phyloP scores from a whole-genome alignment of 148 eudicot genomes.

The Silene uniflora region DNA sequence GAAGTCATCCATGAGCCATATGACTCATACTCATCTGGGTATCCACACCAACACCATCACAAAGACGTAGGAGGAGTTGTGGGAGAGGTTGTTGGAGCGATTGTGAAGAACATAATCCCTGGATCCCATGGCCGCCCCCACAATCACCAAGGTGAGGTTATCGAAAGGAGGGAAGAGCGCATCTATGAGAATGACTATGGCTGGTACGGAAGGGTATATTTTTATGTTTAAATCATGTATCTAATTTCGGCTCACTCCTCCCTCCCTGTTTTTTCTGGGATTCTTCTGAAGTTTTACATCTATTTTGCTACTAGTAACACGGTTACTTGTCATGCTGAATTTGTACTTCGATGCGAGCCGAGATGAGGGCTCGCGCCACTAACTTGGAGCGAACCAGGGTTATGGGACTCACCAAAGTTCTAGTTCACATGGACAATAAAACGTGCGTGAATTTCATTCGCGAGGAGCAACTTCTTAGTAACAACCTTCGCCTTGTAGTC shows the following conservation, averaged over 20 bases:
- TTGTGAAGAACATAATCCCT: conserved; percentile 12
- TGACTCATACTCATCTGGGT: conserved; percentile 30
- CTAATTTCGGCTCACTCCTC: background rate
- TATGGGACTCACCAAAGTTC: too few species aligned
- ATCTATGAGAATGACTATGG: conserved; percentile 16
- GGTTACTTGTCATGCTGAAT: conserved; percentile 8
- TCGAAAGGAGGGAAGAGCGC: conserved; percentile 31
- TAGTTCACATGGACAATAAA: too few species aligned
- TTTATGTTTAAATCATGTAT: background rate
- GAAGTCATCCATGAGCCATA: conserved; percentile 28
- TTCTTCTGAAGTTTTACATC: background rate
- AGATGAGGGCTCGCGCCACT: too few species aligned
- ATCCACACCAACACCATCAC: conserved; percentile 24
- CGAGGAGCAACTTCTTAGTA: too few species aligned
- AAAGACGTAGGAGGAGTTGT: conserved; percentile 25
- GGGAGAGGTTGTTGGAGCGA: conserved; percentile 18
- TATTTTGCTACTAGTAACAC: background rate
- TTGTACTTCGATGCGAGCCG: too few species aligned
- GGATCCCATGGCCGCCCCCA: background rate
- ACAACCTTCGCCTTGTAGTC: too few species aligned
- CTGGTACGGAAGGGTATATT: conserved; percentile 21
- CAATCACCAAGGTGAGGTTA: conserved; percentile 17
- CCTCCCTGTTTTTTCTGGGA: background rate
- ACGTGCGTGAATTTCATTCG: too few species aligned
- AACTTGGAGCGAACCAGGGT: too few species aligned